Evolutionary conservation across 768 basidiomycete genomes (phyloP).

Genomic region (Mycena vitilis): DNA sequence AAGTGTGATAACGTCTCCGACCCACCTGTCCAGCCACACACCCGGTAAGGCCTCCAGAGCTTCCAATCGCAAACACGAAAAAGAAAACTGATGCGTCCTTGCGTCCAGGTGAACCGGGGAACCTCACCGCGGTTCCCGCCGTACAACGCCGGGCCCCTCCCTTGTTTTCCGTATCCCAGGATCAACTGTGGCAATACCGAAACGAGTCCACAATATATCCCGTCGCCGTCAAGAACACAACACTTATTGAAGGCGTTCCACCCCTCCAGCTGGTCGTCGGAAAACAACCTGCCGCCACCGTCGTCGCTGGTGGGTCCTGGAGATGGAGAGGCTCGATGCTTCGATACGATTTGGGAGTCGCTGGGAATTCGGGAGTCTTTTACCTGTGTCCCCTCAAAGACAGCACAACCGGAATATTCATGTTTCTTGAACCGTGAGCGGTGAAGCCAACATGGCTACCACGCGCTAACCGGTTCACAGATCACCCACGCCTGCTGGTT

Average conservation of each 20-base stretch:
- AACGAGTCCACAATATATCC: constrained; percentile 68
- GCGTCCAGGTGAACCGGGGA: constrained; percentile 57
- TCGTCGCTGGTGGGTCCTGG: constrained; percentile 61
- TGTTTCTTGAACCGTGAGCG: constrained; percentile 60
- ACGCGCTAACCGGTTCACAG: constrained; percentile 37
- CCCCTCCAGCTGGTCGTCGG: constrained; percentile 63
- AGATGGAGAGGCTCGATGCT: constrained; percentile 68
- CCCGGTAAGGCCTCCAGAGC: constrained; percentile 47
- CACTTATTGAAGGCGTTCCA: constrained; percentile 49
- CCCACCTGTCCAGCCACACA: constrained; percentile 46
- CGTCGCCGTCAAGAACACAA: constrained; percentile 66
- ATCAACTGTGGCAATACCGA: constrained; percentile 63
- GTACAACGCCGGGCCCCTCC: constrained; percentile 48
- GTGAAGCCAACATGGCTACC: constrained; percentile 4
- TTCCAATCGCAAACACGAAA: neutral
- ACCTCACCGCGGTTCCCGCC: constrained; percentile 56
- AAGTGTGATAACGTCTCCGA: constrained; percentile 30
- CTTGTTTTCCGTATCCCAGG: constrained; percentile 65
- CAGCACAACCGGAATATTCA: constrained; percentile 58
- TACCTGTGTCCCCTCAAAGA: constrained; percentile 53
- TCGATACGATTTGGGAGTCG: constrained; percentile 58
- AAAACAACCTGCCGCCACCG: constrained; percentile 43
- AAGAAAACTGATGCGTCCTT: neutral
- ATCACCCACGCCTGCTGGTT: constrained; percentile 51
- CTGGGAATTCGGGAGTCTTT: constrained; percentile 57